Base-by-base conservation (phyloP, 345 rosid genomes). In the Noccaea bulbosa region DNA sequence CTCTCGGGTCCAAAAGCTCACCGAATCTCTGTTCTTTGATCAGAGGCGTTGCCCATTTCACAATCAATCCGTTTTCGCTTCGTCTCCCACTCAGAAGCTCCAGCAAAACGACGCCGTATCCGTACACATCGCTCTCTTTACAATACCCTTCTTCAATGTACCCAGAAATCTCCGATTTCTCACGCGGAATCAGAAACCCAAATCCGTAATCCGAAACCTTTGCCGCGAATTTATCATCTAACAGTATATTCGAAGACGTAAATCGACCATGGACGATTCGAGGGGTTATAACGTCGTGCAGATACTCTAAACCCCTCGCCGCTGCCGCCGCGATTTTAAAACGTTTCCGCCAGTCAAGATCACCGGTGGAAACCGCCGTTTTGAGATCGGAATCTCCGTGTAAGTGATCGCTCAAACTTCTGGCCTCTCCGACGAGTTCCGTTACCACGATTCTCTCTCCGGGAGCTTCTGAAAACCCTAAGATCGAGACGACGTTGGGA, bases 391-490 rank as follows among this genome's bases (percentile, higher is more conserved):
- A 22, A 22, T 81, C 83, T 12, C 68, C 85, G 60, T 86, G 89
- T 74, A 93, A 69, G 46, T 83, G 78, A 64, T 58, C 79, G 32
- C 81, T 86, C 71, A 93, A 72, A 63, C 77, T 88, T 17, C 62
- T 76, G 51, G 65, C 74, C 70, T 74, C 77, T 12, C 88, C 80
- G 16, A 86, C 63, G 59, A 84, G 84, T 50, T 87, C 98, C 4
- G 74, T 83, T 0, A 88, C 82, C 3, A 93, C 55, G 48, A 93
- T 81, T 51, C 98, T 83, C 72, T 93, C 97, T 0, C 92, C 97
- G 0, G 97, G 97, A n/a, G 93, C 97, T 53, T 93, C 91, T 0
- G 96, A 84, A 46, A 75, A 79, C 20, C 97, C 98, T 41, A 85
- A 4, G 8, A 93, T 77, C 3, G 90, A 74, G 0, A 88, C 96